phyloP scores from a whole-genome alignment of 306 rosid genomes.

The Vigna mungo region DNA sequence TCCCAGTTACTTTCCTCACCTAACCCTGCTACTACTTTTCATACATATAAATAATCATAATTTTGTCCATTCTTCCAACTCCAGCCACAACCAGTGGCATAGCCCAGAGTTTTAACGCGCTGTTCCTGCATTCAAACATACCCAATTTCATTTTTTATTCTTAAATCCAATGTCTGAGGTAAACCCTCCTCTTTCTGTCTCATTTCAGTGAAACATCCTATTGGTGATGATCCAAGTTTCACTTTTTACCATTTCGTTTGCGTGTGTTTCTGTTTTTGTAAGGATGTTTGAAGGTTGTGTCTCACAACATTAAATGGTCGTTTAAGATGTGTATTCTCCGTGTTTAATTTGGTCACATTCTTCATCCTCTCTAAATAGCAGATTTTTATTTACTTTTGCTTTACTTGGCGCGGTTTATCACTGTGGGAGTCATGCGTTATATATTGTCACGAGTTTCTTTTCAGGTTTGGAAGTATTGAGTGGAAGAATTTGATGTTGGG shows the following conservation, averaged over 20 bases:
- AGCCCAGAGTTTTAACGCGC: slow-evolving; percentile 30
- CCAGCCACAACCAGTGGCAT: slow-evolving; percentile 13
- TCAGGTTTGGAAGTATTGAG: slow-evolving; percentile 42
- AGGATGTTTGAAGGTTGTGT: slow-evolving; percentile 26
- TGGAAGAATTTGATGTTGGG: slow-evolving; percentile 34
- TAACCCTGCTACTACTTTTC: slow-evolving; percentile 42
- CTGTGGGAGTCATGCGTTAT: not conserved
- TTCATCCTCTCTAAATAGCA: slow-evolving; percentile 27
- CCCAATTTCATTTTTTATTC: slow-evolving; percentile 41
- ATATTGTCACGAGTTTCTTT: slow-evolving; percentile 24
- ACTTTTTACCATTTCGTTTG: not conserved
- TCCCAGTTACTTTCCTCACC: slow-evolving; percentile 52
- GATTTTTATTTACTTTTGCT: not conserved
- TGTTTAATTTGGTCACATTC: slow-evolving; percentile 48
- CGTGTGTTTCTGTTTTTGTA: slow-evolving; percentile 17
- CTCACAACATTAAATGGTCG: slow-evolving; percentile 39
- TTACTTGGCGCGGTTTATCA: slow-evolving; percentile 6
- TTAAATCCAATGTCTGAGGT: slow-evolving; percentile 32
- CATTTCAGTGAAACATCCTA: slow-evolving; percentile 27
- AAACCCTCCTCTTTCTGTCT: slow-evolving; percentile 31
- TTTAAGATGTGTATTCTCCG: slow-evolving; percentile 31
- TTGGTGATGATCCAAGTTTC: slow-evolving; percentile 11
- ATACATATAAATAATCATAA: not conserved
- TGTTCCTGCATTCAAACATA: slow-evolving; percentile 40
- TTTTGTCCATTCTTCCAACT: slow-evolving; percentile 30